Evolutionary conservation across 75 land plant genomes (phyloP).

Genomic region (Sequoia sempervirens): DNA sequence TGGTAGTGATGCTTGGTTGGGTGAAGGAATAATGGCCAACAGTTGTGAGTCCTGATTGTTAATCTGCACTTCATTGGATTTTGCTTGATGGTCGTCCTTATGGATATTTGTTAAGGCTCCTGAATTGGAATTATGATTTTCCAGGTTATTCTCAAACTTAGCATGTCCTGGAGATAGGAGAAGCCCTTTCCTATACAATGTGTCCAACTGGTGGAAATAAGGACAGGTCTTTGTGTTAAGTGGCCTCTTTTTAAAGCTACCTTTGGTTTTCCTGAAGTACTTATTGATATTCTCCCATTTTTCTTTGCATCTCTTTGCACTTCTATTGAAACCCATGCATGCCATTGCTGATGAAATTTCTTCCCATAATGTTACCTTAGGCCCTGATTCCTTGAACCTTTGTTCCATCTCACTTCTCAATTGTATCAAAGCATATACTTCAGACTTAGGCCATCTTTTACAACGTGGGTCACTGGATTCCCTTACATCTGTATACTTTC

Average conservation of each 20-base stretch:
- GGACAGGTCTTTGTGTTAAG: slow-evolving; percentile 25
- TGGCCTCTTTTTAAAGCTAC: slow-evolving; percentile 17
- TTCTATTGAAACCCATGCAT: slow-evolving; percentile 36
- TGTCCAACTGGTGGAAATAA: slow-evolving; percentile 24
- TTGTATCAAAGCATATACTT: slow-evolving; percentile 56
- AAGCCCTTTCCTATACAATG: slow-evolving; percentile 7
- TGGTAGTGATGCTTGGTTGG: slow-evolving; percentile 2
- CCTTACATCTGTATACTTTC: neutral
- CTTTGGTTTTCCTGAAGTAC: slow-evolving; percentile 21
- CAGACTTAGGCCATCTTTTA: slow-evolving; percentile 60
- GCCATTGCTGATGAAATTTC: slow-evolving; percentile 49
- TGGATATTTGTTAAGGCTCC: neutral
- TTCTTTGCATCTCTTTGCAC: slow-evolving; percentile 21
- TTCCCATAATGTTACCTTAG: slow-evolving; percentile 70
- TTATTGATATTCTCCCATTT: slow-evolving; percentile 30
- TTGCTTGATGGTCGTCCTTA: neutral
- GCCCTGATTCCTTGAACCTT: slow-evolving; percentile 39
- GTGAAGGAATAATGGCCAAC: neutral
- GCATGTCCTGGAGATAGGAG: neutral
- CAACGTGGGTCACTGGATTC: slow-evolving; percentile 20
- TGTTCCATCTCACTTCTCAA: slow-evolving; percentile 47
- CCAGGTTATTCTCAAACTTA: neutral
- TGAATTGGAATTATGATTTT: neutral
- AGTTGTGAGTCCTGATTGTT: neutral
- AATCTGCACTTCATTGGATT: neutral